These are phyloP conservation scores for Juncus effusus DNA, from an alignment of 176 grass and related monocot genomes.

Conservation along the genomic window DNA sequence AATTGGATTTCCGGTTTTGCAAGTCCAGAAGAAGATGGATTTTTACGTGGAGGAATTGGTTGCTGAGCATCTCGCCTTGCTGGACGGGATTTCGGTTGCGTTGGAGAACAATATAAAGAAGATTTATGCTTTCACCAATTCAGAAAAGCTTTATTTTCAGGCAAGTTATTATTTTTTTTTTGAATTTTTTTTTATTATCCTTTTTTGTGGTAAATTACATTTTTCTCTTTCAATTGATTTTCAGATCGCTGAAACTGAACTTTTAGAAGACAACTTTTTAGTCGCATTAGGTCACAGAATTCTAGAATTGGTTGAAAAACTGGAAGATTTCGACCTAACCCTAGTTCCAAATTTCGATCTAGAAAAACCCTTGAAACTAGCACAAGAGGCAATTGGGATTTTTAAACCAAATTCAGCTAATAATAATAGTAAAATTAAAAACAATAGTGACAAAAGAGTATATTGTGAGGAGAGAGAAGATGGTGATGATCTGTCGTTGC, in stretches of 20 bases:
- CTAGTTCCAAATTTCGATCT: conserved; percentile 80
- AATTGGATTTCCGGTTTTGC: conserved; percentile 41
- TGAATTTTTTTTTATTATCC: background rate
- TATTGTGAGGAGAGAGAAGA: conserved; percentile 53
- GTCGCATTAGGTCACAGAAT: conserved; percentile 96
- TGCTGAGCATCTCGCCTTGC: conserved; percentile 90
- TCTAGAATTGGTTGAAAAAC: conserved; percentile 81
- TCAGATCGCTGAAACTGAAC: conserved; percentile 93
- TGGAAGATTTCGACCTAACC: conserved; percentile 92
- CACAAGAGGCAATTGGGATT: conserved; percentile 90
- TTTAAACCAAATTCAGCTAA: conserved; percentile 36
- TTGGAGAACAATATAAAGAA: conserved; percentile 67
- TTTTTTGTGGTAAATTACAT: background rate
- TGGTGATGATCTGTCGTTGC: conserved; percentile 50
- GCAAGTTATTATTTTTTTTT: conserved; percentile 38
- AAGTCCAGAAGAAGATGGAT: conserved; percentile 94
- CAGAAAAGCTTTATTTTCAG: conserved; percentile 93
- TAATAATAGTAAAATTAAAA: conserved; percentile 30
- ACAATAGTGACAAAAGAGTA: conserved; percentile 41
- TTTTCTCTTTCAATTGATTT: background rate
- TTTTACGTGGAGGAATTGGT: conserved; percentile 88
- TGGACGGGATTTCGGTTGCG: conserved; percentile 81
- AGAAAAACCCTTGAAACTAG: conserved; percentile 67
- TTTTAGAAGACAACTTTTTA: conserved; percentile 89
- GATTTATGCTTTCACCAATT: conserved; percentile 92